Conservation (phyloP, 2,329 filamentous ascomycete species). For the Penicillium vulpinum region DNA sequence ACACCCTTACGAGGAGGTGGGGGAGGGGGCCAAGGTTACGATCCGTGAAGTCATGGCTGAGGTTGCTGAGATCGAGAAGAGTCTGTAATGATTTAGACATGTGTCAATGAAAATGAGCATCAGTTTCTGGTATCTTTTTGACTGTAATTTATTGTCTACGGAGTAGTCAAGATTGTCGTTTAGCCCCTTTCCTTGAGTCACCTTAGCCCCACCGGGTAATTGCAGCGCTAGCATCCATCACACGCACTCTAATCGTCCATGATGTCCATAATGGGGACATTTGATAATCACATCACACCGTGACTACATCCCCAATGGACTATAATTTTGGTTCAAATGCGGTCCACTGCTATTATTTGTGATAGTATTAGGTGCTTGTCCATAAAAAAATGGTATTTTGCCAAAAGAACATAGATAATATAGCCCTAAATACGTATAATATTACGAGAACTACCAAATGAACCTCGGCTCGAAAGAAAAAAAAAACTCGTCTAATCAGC, state of each 20-base stretch:
- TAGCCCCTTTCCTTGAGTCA: too few species aligned
- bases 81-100: constrained; percentile 2
- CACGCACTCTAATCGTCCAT: neutral
- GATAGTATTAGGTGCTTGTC: too few species aligned
- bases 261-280: too few species aligned
- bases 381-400: too few species aligned
- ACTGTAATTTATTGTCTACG: neutral
- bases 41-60: constrained; percentile 36
- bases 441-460: neutral
- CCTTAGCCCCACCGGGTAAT: neutral
- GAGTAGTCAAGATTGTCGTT: too few species aligned
- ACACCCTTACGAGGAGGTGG: constrained; percentile 57
- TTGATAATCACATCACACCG: too few species aligned
- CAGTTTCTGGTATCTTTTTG: neutral
- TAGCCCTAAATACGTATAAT: neutral
- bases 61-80: constrained; percentile 21
- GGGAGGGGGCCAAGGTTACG: constrained; percentile 44
- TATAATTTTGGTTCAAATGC: too few species aligned
- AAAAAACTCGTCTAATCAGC: neutral
- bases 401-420: too few species aligned
- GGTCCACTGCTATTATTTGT: too few species aligned
- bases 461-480: constrained; percentile 1
- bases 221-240: neutral
- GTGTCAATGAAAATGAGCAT: neutral
- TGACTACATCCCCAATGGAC: too few species aligned